These are phyloP conservation scores for Lyophyllum atratum DNA, from an alignment of 768 basidiomycete species.

Conservation along the genomic window DNA sequence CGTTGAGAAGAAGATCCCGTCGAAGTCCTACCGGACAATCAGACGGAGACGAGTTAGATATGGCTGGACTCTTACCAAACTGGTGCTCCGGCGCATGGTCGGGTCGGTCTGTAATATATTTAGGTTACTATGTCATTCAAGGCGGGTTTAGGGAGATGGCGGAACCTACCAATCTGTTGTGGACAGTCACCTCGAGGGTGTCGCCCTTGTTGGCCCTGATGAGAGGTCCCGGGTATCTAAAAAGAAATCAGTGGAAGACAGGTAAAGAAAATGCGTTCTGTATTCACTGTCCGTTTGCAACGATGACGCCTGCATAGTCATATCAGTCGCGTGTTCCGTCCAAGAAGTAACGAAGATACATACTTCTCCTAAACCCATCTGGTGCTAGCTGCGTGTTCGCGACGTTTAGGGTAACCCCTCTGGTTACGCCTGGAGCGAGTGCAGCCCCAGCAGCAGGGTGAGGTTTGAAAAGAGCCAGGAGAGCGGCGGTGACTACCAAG, in stretches of 20 bases:
- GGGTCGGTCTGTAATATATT: constrained; percentile 15
- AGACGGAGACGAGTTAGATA: neutral
- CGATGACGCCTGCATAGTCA: neutral
- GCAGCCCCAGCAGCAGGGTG: constrained; percentile 5
- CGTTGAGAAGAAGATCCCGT: constrained; percentile 24
- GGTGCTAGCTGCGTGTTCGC: constrained; percentile 19
- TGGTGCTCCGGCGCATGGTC: constrained; percentile 24
- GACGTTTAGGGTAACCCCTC: constrained; percentile 18
- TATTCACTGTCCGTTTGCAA: constrained; percentile 15
- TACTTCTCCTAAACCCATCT: constrained; percentile 24
- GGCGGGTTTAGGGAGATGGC: neutral
- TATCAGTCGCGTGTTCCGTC: neutral
- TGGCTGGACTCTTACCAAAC: constrained; percentile 1
- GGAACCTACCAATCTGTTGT: constrained; percentile 15
- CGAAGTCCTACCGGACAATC: constrained; percentile 14
- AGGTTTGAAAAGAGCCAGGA: constrained; percentile 9
- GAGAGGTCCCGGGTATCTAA: constrained; percentile 12
- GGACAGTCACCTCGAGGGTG: constrained; percentile 11
- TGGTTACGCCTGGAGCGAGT: neutral
- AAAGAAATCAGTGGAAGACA: neutral
- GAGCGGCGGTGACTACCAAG: constrained; percentile 6
- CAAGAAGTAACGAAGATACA: neutral
- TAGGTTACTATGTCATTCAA: neutral
- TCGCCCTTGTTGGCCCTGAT: constrained; percentile 20
- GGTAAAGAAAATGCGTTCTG: neutral